Base-by-base conservation (phyloP, 495 filamentous ascomycete species). In the Penicillium daleae region DNA sequence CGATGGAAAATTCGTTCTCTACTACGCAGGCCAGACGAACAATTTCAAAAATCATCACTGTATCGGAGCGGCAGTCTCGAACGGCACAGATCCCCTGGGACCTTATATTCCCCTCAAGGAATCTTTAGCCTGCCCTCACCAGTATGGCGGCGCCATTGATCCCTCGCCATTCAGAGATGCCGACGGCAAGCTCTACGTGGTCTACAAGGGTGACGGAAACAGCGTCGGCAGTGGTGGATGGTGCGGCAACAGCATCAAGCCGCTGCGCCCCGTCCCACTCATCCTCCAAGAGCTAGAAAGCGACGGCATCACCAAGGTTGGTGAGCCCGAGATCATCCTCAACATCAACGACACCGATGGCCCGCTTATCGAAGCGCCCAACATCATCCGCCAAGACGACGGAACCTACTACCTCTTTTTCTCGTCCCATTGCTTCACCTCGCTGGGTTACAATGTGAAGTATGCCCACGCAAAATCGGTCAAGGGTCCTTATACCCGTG, bases 131-230 rank as follows among this genome's bases (percentile, higher is more conserved):
- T 88, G 86, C 57, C 82, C 84, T 15, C 68, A 76, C 26, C 35
- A 74, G 1, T 69, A 77, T 33, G 84, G 85, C 44, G 84, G 85
- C 8, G 83, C 85, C 9, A 87, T 88, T 60, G 85, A 89, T 62
- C 75, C 85, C 0, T 70, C 80, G 4, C 82, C 80, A 2, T 87
- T 85, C 61, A 51, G 69, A 24, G 83, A 87, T 62, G 61, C 27
- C 0, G 81, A 83, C 31, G 82, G 83, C 51, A 74, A 81, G 21
- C 72, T 73, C 10, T 88, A 85, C 49, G 73, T 88, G 13, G 66
- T 83, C 15, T 89, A 87, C 73, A 89, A 89, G 61, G 76, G 84
- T 10, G 83, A 89, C 63, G 86, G 84, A 32, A 87, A 87, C 65
- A 78, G 78, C 65, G 66, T 86, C 26, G 84, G 85, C 6, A 67